Evolutionary conservation across 78 protist species (phyloP).

Genomic region (Dictyostelium brefeldianum): DNA sequence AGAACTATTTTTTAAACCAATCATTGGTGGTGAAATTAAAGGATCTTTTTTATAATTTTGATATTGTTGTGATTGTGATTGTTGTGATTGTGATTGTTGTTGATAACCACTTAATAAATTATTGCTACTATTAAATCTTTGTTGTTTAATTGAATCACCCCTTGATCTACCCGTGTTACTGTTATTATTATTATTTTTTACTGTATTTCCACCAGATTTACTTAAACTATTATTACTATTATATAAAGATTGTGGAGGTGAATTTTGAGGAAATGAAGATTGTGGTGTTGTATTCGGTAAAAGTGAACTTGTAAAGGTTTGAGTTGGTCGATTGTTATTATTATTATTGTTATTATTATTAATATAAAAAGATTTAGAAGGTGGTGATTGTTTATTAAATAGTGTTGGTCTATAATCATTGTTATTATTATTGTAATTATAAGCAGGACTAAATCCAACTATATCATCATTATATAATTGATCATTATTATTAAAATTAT

Average conservation of each 20-base stretch:
- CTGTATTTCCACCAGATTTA: slow-evolving; percentile 17
- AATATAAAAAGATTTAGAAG: background rate
- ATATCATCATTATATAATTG: background rate
- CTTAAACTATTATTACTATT: slow-evolving; percentile 10
- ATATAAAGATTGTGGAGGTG: slow-evolving; percentile 12
- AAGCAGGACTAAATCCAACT: slow-evolving; percentile 27
- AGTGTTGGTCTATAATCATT: background rate
- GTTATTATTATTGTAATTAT: background rate
- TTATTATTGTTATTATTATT: background rate
- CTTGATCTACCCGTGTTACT: slow-evolving; percentile 2
- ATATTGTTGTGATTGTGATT: slow-evolving; percentile 28
- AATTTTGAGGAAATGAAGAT: slow-evolving; percentile 9
- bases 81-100: slow-evolving; percentile 37
- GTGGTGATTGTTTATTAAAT: slow-evolving; percentile 17
- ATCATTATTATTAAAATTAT: background rate
- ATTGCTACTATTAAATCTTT: slow-evolving; percentile 8
- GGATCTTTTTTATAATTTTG: slow-evolving; percentile 24
- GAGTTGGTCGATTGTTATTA: slow-evolving; percentile 50
- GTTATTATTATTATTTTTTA: slow-evolving; percentile 12
- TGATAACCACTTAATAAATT: background rate
- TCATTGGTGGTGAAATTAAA: background rate
- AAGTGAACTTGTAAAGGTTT: slow-evolving; percentile 37
- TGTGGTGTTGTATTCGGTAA: slow-evolving; percentile 18
- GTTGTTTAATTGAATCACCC: slow-evolving; percentile 30
- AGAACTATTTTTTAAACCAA: slow-evolving; percentile 4